Conservation (phyloP, 164 flowering plant genomes). For the Aristolochia fimbriata region DNA sequence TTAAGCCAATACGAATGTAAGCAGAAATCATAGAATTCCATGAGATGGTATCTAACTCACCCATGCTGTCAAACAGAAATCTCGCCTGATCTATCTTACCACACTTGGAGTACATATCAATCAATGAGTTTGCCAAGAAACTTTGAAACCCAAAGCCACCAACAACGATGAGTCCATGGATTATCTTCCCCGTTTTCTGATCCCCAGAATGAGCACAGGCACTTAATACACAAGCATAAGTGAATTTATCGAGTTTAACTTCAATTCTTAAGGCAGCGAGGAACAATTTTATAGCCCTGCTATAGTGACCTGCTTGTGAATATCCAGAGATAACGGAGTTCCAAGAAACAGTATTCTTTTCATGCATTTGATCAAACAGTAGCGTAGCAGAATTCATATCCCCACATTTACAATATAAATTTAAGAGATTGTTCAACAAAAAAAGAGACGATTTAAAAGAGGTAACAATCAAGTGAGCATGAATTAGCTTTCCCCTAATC, state of each 20-base stretch:
- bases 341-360: constrained; percentile 32
- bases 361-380: constrained; percentile 42
- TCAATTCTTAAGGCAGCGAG: constrained; percentile 18
- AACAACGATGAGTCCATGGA: constrained; percentile 41
- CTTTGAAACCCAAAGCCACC: constrained; percentile 20
- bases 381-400: constrained; percentile 20
- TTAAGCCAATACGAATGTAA: constrained; percentile 23
- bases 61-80: constrained; percentile 30
- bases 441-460: constrained; percentile 30
- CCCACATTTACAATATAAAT: constrained; percentile 39
- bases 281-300: constrained; percentile 24
- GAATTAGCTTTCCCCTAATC: constrained; percentile 36
- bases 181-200: constrained; percentile 26
- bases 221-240: constrained; percentile 29
- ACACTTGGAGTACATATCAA: constrained; percentile 49
- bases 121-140: constrained; percentile 36
- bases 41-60: constrained; percentile 39
- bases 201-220: constrained; percentile 29
- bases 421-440: constrained; percentile 35
- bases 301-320: constrained; percentile 25
- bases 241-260: constrained; percentile 30
- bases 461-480: constrained; percentile 36
- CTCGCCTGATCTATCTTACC: constrained; percentile 32
- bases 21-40: constrained; percentile 55
- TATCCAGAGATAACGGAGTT: constrained; percentile 44